Conservation (phyloP, 1,139 yeast species). For the Yamadazyma taylorii region DNA sequence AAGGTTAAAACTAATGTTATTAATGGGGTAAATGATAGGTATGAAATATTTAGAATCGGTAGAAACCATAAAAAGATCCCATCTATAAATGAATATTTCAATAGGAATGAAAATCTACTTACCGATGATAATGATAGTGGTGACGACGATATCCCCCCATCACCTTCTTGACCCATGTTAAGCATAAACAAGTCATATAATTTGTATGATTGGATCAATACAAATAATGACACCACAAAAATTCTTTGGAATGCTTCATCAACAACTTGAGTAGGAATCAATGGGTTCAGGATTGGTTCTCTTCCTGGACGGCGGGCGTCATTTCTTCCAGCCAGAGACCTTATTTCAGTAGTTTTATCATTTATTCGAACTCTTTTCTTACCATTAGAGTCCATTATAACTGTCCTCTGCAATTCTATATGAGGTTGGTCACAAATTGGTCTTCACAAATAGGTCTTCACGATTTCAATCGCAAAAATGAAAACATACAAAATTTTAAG, state of each 20-base stretch:
- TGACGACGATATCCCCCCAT: conserved; percentile 9
- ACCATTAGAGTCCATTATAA: conserved; percentile 6
- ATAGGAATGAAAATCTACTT: conserved; percentile 56
- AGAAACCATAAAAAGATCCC: conserved; percentile 65
- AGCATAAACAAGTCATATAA: conserved; percentile 62
- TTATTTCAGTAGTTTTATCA: conserved; percentile 13
- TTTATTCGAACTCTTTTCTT: conserved; percentile 17
- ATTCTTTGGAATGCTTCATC: conserved; percentile 85
- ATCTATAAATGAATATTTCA: conserved; percentile 75
- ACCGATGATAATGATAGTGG: too few relatives aligned
- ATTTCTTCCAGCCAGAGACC: too few relatives aligned
- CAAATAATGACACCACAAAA: conserved; percentile 63
- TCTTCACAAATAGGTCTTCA: too few relatives aligned
- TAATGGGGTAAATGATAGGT: conserved; percentile 59
- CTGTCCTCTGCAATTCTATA: too few relatives aligned
- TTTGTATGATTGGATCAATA: conserved; percentile 78
- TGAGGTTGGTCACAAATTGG: too few relatives aligned
- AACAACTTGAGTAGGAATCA: conserved; percentile 56
- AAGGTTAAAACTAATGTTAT: conserved; percentile 47
- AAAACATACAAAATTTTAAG: too few relatives aligned
- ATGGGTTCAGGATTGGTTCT: conserved; percentile 14
- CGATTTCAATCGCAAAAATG: too few relatives aligned
- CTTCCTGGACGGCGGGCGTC: not conserved
- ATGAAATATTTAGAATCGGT: conserved; percentile 76
- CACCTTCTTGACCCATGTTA: conserved; percentile 28